phyloP scores from a whole-genome alignment of 345 rosid genomes.

The Boechera stricta region DNA sequence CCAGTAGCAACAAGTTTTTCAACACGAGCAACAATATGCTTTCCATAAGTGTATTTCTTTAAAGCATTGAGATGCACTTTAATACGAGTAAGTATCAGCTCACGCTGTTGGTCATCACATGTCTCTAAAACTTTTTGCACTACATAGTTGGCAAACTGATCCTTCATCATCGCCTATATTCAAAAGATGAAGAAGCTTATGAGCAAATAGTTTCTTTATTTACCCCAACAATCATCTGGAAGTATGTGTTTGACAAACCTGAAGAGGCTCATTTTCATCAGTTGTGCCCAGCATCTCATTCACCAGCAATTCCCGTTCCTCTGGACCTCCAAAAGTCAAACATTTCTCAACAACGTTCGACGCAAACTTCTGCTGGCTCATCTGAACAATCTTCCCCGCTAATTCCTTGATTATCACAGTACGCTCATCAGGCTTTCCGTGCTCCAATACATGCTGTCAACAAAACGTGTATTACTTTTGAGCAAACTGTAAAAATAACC shows the following conservation, averaged over 20 bases:
- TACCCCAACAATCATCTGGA: neutral
- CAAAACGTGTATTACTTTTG: neutral
- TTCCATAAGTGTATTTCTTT: slow-evolving; percentile 95
- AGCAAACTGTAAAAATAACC: neutral
- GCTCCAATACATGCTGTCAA: slow-evolving; percentile 91
- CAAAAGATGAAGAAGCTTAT: slow-evolving; percentile 20
- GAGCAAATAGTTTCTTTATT: neutral
- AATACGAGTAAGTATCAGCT: slow-evolving; percentile 78
- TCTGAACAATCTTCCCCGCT: slow-evolving; percentile 85
- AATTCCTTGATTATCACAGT: slow-evolving; percentile 70
- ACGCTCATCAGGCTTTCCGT: slow-evolving; percentile 88
- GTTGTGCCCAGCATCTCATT: slow-evolving; percentile 97
- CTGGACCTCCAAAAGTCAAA: slow-evolving; percentile 74
- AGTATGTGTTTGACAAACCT: slow-evolving; percentile 57
- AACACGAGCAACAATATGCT: slow-evolving; percentile 96
- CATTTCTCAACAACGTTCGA: slow-evolving; percentile 96
- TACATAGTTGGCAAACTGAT: slow-evolving; percentile 97
- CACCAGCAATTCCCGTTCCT: slow-evolving; percentile 75
- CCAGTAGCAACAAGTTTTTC: slow-evolving; percentile 97
- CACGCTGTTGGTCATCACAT: slow-evolving; percentile 89
- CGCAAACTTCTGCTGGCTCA: slow-evolving; percentile 99
- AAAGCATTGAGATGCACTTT: slow-evolving; percentile 88
- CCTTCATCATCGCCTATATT: slow-evolving; percentile 92
- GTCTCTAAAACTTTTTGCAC: slow-evolving; percentile 98
- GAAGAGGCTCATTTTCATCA: slow-evolving; percentile 97